Evolutionary conservation across 2,329 filamentous ascomycete species (phyloP).

Genomic region (Septoria linicola): DNA sequence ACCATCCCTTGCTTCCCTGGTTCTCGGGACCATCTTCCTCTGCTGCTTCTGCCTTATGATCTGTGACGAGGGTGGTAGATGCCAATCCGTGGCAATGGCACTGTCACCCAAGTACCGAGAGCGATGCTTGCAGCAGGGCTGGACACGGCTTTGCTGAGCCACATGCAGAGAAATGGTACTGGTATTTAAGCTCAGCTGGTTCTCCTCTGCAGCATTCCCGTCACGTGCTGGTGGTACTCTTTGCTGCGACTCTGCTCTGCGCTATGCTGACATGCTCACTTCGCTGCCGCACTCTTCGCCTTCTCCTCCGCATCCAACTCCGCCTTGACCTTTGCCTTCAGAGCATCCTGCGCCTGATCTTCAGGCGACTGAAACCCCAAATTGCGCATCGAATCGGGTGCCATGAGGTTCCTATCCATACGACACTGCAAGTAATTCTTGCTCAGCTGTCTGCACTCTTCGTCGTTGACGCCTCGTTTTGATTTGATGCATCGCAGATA

Average conservation of each 20-base stretch:
- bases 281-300: conserved; percentile 1
- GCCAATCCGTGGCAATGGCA: no score
- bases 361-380: conserved; percentile 62
- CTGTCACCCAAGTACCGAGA: no score
- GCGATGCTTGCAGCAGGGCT: no score
- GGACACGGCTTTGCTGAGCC: no score
- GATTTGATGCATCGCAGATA: conserved; percentile 88
- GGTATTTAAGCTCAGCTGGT: no score
- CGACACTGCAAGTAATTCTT: conserved; percentile 87
- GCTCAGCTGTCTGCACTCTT: conserved; percentile 78
- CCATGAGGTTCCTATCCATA: conserved; percentile 99
- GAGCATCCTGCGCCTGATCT: conserved; percentile 13
- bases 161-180: no score
- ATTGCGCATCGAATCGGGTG: conserved; percentile 91
- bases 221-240: neutral
- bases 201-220: no score
- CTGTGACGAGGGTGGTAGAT: no score
- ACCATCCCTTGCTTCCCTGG: conserved; percentile 3
- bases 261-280: neutral
- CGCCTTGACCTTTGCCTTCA: conserved; percentile 9
- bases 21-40: no score
- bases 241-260: no score
- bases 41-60: no score
- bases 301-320: conserved; percentile 9
- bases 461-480: conserved; percentile 78